A percentile compares a stretch with the other conserved stretches of the same genome.
Conservation (phyloP, 108 stramenopile genomes). For the Conticribra guillardii region DNA sequence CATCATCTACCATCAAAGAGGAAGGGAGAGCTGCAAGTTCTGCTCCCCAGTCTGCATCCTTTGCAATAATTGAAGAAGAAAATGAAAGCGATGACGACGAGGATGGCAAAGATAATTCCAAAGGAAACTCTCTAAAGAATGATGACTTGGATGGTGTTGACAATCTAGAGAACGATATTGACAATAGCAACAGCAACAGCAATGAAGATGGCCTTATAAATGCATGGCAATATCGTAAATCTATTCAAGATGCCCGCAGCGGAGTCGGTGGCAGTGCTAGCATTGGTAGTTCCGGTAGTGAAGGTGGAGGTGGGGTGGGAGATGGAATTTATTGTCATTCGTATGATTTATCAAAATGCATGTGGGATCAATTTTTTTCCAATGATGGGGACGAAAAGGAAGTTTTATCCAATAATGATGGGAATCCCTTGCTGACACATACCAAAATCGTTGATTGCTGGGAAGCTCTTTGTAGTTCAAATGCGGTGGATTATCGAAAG, state of each 20-base stretch:
- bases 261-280: conserved; percentile 31
- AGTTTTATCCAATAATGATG: background rate
- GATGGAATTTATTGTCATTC: conserved; percentile 77
- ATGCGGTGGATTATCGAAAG: conserved; percentile 7
- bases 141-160: too few species aligned
- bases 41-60: conserved; percentile 12
- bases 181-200: conserved; percentile 2
- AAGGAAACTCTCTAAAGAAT: conserved; percentile 6
- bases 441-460: conserved; percentile 37
- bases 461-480: background rate
- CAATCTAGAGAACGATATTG: too few species aligned
- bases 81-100: conserved; percentile 44
- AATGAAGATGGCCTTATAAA: conserved; percentile 70
- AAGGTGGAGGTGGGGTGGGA: conserved; percentile 24
- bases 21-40: conserved; percentile 7
- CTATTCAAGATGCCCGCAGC: conserved; percentile 70
- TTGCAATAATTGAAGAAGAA: conserved; percentile 46
- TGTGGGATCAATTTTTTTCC: conserved; percentile 66
- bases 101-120: conserved; percentile 27
- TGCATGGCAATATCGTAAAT: conserved; percentile 88
- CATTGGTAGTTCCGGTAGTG: background rate
- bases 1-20: too few species aligned
- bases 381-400: background rate
- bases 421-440: conserved; percentile 31
- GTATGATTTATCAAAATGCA: conserved; percentile 70